These are phyloP conservation scores for Talaromyces sp. DNA, from an alignment of 2,329 filamentous ascomycete species.

Conservation along the genomic window DNA sequence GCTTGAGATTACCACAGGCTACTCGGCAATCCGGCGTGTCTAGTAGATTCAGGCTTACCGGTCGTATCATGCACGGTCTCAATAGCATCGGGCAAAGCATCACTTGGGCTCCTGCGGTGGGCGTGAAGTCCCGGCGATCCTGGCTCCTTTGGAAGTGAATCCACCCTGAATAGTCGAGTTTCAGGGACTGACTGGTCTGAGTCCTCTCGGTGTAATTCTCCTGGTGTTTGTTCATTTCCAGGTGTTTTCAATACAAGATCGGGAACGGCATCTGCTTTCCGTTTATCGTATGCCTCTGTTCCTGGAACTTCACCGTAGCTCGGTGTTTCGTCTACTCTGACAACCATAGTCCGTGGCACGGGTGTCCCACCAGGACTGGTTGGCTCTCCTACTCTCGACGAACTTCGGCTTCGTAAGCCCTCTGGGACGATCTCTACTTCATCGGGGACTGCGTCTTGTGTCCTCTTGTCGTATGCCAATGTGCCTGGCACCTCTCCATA, in stretches of 20 bases:
- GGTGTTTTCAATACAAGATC: constrained; percentile 52
- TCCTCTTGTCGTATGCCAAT: constrained; percentile 53
- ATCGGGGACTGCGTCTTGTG: constrained; percentile 58
- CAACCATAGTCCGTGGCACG: constrained; percentile 56
- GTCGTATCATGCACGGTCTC: constrained; percentile 43
- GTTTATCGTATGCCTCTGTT: constrained; percentile 52
- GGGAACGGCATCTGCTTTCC: constrained; percentile 55
- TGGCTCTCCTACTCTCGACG: constrained; percentile 36
- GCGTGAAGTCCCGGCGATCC: constrained; percentile 32
- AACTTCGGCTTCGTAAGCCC: constrained; percentile 36
- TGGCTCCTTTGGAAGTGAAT: constrained; percentile 32
- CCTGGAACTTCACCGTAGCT: constrained; percentile 59
- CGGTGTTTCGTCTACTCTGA: constrained; percentile 56
- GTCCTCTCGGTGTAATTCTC: constrained; percentile 18
- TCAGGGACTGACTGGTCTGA: constrained; percentile 34
- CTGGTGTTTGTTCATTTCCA: constrained; percentile 30
- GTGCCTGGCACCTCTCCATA: constrained; percentile 61
- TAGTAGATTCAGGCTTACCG: constrained; percentile 49
- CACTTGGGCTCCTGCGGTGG: constrained; percentile 37
- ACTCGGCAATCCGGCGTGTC: constrained; percentile 30
- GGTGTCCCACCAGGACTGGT: constrained; percentile 48
- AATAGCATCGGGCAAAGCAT: constrained; percentile 40
- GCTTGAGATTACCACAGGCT: constrained; percentile 9
- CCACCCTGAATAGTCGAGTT: constrained; percentile 42
- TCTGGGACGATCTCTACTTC: constrained; percentile 56